A percentile compares a stretch with the other conserved stretches of the same genome.
These are phyloP conservation scores for Lizanozyma gosingica DNA, from an alignment of 1,139 yeast genomes.

Conservation along the genomic window DNA sequence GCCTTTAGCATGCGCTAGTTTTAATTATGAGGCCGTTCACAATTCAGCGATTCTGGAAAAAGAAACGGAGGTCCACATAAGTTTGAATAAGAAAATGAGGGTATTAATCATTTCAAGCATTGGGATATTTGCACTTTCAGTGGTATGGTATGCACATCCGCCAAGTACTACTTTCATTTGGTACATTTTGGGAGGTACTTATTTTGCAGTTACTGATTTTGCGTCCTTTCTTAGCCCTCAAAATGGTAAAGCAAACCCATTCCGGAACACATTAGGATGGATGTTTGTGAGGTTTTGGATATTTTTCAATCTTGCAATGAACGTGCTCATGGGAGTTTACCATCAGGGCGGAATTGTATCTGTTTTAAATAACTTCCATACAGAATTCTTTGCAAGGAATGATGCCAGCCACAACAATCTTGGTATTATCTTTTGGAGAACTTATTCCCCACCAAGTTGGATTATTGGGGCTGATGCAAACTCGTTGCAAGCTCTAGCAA, in stretches of 20 bases:
- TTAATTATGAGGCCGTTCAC: constrained; percentile 31
- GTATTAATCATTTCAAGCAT: too few relatives aligned
- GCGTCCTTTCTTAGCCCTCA: too few relatives aligned
- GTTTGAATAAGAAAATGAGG: too few relatives aligned
- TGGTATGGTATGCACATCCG: neutral
- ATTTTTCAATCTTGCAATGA: constrained; percentile 51
- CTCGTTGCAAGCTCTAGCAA: constrained; percentile 6
- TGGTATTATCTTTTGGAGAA: constrained; percentile 80
- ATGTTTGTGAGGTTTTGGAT: constrained; percentile 43
- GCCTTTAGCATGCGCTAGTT: constrained; percentile 62
- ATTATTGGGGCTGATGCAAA: constrained; percentile 38
- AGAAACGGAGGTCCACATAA: neutral
- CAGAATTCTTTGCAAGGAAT: constrained; percentile 12
- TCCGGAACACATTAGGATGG: constrained; percentile 13
- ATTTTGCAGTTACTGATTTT: neutral
- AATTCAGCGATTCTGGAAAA: constrained; percentile 9
- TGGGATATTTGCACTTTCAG: too few relatives aligned
- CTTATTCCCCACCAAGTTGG: constrained; percentile 93
- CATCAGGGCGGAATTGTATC: constrained; percentile 92
- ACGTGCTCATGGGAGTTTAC: constrained; percentile 61
- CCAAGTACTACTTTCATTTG: neutral
- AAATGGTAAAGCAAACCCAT: constrained; percentile 9
- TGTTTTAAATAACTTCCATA: constrained; percentile 36
- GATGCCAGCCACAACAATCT: constrained; percentile 12
- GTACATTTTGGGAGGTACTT: neutral